phyloP scores from a whole-genome alignment of 805 yeast species.

The Debaryomyces prosopidis region DNA sequence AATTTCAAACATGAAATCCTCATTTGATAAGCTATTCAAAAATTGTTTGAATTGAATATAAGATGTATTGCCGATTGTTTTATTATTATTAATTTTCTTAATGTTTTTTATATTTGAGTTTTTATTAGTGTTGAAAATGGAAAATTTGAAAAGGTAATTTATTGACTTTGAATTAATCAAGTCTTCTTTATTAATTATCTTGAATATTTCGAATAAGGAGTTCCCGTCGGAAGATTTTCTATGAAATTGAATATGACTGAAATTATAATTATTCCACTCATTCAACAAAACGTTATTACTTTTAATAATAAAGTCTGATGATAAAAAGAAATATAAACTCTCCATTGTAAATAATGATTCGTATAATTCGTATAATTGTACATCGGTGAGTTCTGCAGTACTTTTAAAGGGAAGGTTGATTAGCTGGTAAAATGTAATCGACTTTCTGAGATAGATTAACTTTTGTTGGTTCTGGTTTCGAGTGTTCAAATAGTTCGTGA shows the following conservation, averaged over 20 bases:
- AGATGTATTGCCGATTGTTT: neutral
- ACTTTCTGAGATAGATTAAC: slow-evolving; percentile 24
- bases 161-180: slow-evolving; percentile 9
- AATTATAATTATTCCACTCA: slow-evolving; percentile 15
- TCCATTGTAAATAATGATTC: slow-evolving; percentile 30
- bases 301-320: slow-evolving; percentile 15
- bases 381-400: slow-evolving; percentile 10
- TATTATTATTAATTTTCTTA: neutral
- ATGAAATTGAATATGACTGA: slow-evolving; percentile 5
- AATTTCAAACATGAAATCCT: slow-evolving; percentile 7
- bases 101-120: neutral
- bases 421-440: slow-evolving; percentile 32
- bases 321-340: slow-evolving; percentile 20
- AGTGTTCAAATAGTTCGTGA: slow-evolving; percentile 23
- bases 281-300: slow-evolving; percentile 16
- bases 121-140: neutral
- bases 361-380: slow-evolving; percentile 31
- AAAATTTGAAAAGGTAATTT: slow-evolving; percentile 2
- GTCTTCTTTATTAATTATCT: slow-evolving; percentile 10
- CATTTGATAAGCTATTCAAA: slow-evolving; percentile 2
- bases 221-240: slow-evolving; percentile 9
- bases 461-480: slow-evolving; percentile 32
- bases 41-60: neutral
- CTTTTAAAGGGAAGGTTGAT: slow-evolving; percentile 25
- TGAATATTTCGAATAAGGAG: slow-evolving; percentile 9